phyloP scores from a whole-genome alignment of 2,329 filamentous ascomycete species.

The Clarireedia monteithiana region DNA sequence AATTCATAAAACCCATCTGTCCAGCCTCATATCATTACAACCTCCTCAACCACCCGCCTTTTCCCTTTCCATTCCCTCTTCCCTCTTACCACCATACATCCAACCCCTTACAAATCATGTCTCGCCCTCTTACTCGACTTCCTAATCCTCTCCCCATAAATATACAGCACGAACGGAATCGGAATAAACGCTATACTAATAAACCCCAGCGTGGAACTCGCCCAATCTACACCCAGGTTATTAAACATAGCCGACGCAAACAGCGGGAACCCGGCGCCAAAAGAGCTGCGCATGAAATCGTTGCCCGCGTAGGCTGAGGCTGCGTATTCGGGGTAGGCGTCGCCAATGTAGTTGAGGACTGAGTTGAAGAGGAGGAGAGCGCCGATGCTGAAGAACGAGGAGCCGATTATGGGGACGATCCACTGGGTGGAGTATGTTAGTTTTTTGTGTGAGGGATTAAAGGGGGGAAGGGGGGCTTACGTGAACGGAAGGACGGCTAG shows the following conservation, averaged over 20 bases:
- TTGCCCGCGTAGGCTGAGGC: slow-evolving; percentile 34
- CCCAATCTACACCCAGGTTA: slow-evolving; percentile 51
- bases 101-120: slow-evolving; percentile 1
- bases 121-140: slow-evolving; percentile 3
- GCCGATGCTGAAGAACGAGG: slow-evolving; percentile 34
- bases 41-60: too few relatives aligned
- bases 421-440: slow-evolving; percentile 37
- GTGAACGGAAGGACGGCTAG: slow-evolving; percentile 33
- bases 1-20: too few relatives aligned
- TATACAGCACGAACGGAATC: slow-evolving; percentile 55
- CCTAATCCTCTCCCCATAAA: slow-evolving; percentile 52
- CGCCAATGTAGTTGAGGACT: slow-evolving; percentile 36
- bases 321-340: slow-evolving; percentile 32
- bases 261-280: slow-evolving; percentile 31
- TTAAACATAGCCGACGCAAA: slow-evolving; percentile 18
- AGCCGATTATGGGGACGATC: slow-evolving; percentile 48
- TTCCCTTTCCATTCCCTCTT: too few relatives aligned
- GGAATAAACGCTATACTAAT: slow-evolving; percentile 51
- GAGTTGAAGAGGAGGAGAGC: slow-evolving; percentile 40
- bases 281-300: slow-evolving; percentile 29
- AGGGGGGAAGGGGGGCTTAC: neutral
- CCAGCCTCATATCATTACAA: too few relatives aligned
- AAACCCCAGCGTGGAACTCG: slow-evolving; percentile 50
- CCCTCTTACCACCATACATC: too few relatives aligned
- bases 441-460: too few relatives aligned